Evolutionary conservation across 2,329 filamentous ascomycete species (phyloP).

Genomic region (Trichoderma gracile): DNA sequence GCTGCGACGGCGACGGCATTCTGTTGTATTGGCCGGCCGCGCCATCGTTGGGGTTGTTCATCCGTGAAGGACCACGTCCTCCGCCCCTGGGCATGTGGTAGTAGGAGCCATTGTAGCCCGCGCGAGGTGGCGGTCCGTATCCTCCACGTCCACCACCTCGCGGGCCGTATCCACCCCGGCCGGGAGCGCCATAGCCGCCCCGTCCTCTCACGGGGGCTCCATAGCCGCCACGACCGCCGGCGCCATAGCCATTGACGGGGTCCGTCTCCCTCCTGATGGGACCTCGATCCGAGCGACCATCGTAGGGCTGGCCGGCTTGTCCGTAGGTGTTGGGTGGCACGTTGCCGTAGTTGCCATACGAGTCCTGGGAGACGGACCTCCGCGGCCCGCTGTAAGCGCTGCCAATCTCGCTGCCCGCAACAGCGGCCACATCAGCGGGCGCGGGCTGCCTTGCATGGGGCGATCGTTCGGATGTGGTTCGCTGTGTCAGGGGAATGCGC

Average conservation of each 20-base stretch:
- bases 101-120: constrained; percentile 35
- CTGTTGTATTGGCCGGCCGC: constrained; percentile 41
- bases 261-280: constrained; percentile 52
- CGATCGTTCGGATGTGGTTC: constrained; percentile 61
- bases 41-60: constrained; percentile 29
- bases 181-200: constrained; percentile 47
- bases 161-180: constrained; percentile 38
- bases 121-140: constrained; percentile 38
- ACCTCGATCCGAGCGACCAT: constrained; percentile 50
- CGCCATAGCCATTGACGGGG: constrained; percentile 46
- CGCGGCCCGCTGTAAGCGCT: constrained; percentile 38
- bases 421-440: constrained; percentile 42
- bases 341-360: constrained; percentile 62
- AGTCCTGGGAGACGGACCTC: constrained; percentile 55
- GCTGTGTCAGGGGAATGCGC: constrained; percentile 67
- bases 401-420: constrained; percentile 7
- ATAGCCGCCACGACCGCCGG: constrained; percentile 45
- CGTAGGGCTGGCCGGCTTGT: constrained; percentile 49
- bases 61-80: constrained; percentile 12
- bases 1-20: constrained; percentile 31
- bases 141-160: constrained; percentile 33
- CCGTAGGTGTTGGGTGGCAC: constrained; percentile 49
- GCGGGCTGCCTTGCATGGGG: constrained; percentile 48
- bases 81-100: constrained; percentile 26
- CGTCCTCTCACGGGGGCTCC: constrained; percentile 38